Base-by-base conservation (phyloP, 176 grass and related monocot genomes). In the Ampelocalamus luodianensis region DNA sequence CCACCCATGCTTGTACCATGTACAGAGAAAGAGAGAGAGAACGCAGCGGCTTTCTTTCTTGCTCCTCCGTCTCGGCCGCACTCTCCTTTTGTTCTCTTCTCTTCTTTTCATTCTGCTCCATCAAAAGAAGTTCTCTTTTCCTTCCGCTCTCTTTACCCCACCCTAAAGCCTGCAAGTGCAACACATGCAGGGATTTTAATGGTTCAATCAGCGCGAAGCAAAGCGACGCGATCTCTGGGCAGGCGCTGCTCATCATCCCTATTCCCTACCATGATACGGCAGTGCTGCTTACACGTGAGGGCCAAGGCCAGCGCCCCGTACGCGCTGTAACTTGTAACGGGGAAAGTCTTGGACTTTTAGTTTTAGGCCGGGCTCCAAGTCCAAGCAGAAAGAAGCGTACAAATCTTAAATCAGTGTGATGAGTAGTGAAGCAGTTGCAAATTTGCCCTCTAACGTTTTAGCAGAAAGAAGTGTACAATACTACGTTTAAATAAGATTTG, bases 81-180 rank as follows among this genome's bases (percentile, higher is more conserved):
- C 81, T 50, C 85, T 77, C 74, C 89, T 91, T 91, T 87, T 88
- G 89, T 84, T 90, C 42, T 64, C 74, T 68, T 88, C 85, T 84
- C 89, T 91, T 91, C 89, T 91, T 91, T 91, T 91, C 76, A 91
- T 81, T 88, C 81, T 77, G 89, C 80, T 76, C 70, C 89, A 91
- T 91, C 44, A 91, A 91, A 91, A 91, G 85, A 87, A 91, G 85
- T 43, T 27, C 43, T 84, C 80, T 88, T 84, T 87, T 87, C 4
- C 26, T 4, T 20, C 40, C 46, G 20, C 32, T 15, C 24, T 11
- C 71, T 74, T 36, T 53, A 79, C 62, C 49, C 64, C 24, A 5
- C 8, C 58, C 58, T 80, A 91, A 88, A 87, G 89, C 85, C 89
- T 91, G 89, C 69, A 53, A 65, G 71, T 20, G 71, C 38, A 77